Percentiles rank a stretch among this genome's conserved stretches.
Conservation (phyloP, 1,139 yeast genomes). For the Blastobotrys proliferans region DNA sequence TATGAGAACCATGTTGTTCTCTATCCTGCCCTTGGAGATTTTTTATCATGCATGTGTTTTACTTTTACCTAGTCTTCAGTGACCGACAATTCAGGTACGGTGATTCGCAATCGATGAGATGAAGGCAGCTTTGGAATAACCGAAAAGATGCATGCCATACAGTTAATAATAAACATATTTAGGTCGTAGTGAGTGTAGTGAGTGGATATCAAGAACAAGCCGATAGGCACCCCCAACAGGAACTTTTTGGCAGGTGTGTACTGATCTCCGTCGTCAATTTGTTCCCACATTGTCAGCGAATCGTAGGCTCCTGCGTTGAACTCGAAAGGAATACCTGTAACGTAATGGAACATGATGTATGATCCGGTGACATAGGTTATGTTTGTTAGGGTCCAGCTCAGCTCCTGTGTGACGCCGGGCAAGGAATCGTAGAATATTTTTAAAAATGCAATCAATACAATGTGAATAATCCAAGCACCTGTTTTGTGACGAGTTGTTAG, state of each 20-base stretch:
- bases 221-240: conserved; percentile 84
- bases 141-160: conserved; percentile 71
- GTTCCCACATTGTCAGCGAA: conserved; percentile 98
- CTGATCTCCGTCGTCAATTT: conserved; percentile 93
- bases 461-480: conserved; percentile 87
- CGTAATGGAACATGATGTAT: conserved; percentile 93
- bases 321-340: conserved; percentile 96
- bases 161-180: conserved; percentile 72
- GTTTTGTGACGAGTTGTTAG: conserved; percentile 6
- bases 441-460: conserved; percentile 70
- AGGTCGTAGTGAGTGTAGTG: conserved; percentile 87
- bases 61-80: too few relatives aligned
- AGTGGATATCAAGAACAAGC: conserved; percentile 77
- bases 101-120: conserved; percentile 38
- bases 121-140: conserved; percentile 86
- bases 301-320: conserved; percentile 96
- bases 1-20: background rate
- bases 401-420: conserved; percentile 71
- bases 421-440: conserved; percentile 74
- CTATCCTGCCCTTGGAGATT: too few relatives aligned
- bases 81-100: conserved; percentile 30
- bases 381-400: conserved; percentile 93
- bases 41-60: too few relatives aligned
- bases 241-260: conserved; percentile 96
- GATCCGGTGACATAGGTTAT: conserved; percentile 86